These are phyloP conservation scores for Beauveria medogensis DNA, from an alignment of 2,329 filamentous ascomycete species.

Conservation along the genomic window DNA sequence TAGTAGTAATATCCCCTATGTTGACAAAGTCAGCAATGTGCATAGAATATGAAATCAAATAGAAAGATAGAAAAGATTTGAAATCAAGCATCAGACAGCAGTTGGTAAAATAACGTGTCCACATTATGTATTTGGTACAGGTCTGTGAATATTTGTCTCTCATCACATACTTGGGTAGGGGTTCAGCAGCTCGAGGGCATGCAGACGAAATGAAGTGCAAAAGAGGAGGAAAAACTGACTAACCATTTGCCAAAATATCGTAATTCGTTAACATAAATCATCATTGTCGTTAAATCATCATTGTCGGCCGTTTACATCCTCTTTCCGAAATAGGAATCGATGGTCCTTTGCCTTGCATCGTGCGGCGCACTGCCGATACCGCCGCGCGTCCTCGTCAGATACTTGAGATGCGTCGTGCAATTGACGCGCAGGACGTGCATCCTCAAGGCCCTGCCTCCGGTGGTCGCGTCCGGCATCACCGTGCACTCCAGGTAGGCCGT, in stretches of 20 bases:
- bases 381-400: slow-evolving; percentile 70
- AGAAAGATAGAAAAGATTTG: slow-evolving; percentile 10
- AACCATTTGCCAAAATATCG: slow-evolving; percentile 27
- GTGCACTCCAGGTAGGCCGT: slow-evolving; percentile 38
- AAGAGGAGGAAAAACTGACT: slow-evolving; percentile 18
- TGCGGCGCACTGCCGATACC: slow-evolving; percentile 73
- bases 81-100: slow-evolving; percentile 60
- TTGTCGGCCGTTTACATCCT: slow-evolving; percentile 20
- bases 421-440: slow-evolving; percentile 55
- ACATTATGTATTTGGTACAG: slow-evolving; percentile 69
- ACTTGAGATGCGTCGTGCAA: slow-evolving; percentile 59
- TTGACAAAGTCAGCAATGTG: slow-evolving; percentile 4
- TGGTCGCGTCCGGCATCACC: slow-evolving; percentile 13
- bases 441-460: not conserved
- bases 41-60: slow-evolving; percentile 10
- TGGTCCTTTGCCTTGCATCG: slow-evolving; percentile 66
- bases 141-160: slow-evolving; percentile 68
- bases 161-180: slow-evolving; percentile 47
- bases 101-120: slow-evolving; percentile 67
- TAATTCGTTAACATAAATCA: not conserved
- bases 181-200: not conserved
- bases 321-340: slow-evolving; percentile 63
- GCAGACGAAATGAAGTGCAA: not conserved
- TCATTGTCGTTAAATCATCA: slow-evolving; percentile 10
- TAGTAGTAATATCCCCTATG: not conserved